Percentiles rank a stretch among this genome's conserved stretches.
Evolutionary conservation across 2,329 filamentous ascomycete species (phyloP).

Genomic region (Exophiala bonariae): DNA sequence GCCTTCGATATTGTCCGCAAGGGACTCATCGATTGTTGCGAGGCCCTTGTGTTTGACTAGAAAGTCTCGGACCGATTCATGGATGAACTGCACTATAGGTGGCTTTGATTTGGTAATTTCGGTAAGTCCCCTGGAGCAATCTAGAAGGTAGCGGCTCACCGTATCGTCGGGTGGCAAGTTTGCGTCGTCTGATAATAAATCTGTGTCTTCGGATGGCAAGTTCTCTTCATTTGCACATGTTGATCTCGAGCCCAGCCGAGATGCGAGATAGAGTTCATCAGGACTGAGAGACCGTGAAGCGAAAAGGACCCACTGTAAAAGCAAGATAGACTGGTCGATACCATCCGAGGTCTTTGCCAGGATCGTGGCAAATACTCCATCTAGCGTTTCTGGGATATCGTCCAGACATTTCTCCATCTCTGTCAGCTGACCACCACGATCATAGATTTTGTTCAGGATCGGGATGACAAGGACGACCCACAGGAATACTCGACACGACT

Average conservation of each 20-base stretch:
- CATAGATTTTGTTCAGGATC: constrained; percentile 47
- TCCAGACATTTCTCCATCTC: constrained; percentile 35
- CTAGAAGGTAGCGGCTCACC: constrained; percentile 38
- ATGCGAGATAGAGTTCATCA: constrained; percentile 44
- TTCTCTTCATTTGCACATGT: no score
- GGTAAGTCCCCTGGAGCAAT: constrained; percentile 52
- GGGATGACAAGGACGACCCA: constrained; percentile 48
- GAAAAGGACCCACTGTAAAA: constrained; percentile 21
- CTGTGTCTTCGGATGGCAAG: constrained; percentile 22
- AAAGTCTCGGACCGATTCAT: constrained; percentile 43
- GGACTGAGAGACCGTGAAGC: constrained; percentile 39
- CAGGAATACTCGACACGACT: constrained; percentile 46
- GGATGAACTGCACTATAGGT: constrained; percentile 48
- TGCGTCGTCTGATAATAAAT: constrained; percentile 25
- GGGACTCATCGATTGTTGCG: constrained; percentile 34
- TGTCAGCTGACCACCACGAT: constrained; percentile 33
- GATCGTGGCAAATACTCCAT: constrained; percentile 53
- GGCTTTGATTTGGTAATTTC: constrained; percentile 23
- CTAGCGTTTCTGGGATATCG: constrained; percentile 43
- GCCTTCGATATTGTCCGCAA: constrained; percentile 33
- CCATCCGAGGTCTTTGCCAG: constrained; percentile 48
- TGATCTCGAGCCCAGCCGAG: constrained; percentile 31
- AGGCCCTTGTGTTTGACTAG: constrained; percentile 40
- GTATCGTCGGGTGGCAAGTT: constrained; percentile 17
- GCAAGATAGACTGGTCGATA: constrained; percentile 41